Base-by-base conservation (phyloP, 1,139 yeast species). In the Taphrina communis region DNA sequence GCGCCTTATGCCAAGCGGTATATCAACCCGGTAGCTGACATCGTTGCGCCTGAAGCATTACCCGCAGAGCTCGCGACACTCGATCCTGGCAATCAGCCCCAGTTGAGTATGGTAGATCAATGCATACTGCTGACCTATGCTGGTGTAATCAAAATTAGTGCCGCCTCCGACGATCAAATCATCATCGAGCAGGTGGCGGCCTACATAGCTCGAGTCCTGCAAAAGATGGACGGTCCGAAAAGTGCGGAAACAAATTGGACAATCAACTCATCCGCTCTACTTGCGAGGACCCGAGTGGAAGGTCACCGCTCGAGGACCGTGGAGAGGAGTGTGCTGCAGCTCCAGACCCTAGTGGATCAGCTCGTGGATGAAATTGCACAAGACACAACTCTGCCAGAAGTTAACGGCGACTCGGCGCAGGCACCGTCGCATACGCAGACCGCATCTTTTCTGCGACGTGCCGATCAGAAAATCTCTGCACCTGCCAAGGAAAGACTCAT, bases 271-370 rank as follows among this genome's bases (percentile, higher is more conserved):
- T 82, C 95, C 73, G 91, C 97, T 0, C 81, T 95, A 68, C 93
- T 98, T 97, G 90, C 89, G 75, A 84, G 99, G 76, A 90, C 97
- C 12, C 74, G 90, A 19, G 81, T 93, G 56, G 99, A 95, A 77
- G 85, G 97, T 0, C 83, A 83, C 58, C 88, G 87, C 72, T 87
- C 96, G 2, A 87, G 90, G 76, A 93, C 98, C 0, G 88, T 93
- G 31, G 99, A 95, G 78, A 85, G 99, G 77, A 98, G 98, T 67
- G 87, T 93, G 14, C 81, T 94, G 68, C 99, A 95, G 78, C 88
- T 95, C 88, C 95, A 94, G 66, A 88, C 96, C 4, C 81, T 95
- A 65, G 94, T 93, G 39, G 97, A 93, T 76, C 98, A 93, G 76
- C 81, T 92, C 56, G 97, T 96, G 0, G 82, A 88, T 70, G 86